Percentiles rank a stretch among this genome's conserved stretches.
Evolutionary conservation across 2,329 filamentous ascomycete genomes (phyloP).

Genomic region (Colletotrichum lupini): DNA sequence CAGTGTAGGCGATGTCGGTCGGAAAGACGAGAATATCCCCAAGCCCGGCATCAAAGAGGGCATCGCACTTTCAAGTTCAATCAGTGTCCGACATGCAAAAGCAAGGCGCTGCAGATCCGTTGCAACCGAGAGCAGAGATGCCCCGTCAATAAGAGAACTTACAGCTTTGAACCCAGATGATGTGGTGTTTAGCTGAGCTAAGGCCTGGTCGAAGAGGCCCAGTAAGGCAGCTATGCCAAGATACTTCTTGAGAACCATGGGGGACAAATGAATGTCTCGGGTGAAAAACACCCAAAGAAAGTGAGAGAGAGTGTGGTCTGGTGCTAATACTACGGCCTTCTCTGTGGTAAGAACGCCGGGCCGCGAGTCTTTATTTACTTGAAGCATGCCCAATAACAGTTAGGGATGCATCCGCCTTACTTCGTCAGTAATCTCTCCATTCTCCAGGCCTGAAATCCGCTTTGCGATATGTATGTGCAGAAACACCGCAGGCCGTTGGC

Average conservation of each 20-base stretch:
- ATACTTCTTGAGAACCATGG: neutral
- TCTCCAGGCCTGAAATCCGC: too few relatives aligned
- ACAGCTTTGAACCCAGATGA: constrained; percentile 5
- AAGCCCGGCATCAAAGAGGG: constrained; percentile 22
- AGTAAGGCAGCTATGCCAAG: neutral
- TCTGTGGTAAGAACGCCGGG: neutral
- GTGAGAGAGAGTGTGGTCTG: neutral
- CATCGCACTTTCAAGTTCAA: constrained; percentile 13
- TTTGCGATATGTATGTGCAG: too few relatives aligned
- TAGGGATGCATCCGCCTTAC: too few relatives aligned
- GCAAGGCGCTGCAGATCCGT: neutral
- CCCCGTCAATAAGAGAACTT: neutral
- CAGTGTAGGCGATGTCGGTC: neutral
- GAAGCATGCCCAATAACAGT: neutral
- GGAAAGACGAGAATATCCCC: constrained; percentile 17
- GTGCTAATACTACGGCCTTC: neutral
- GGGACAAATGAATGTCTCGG: neutral
- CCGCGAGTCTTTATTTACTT: neutral
- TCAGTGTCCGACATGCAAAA: neutral
- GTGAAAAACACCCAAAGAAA: neutral
- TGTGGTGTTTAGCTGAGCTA: neutral
- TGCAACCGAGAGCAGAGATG: too few relatives aligned
- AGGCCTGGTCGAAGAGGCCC: neutral
- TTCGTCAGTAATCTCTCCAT: too few relatives aligned
- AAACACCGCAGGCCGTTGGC: too few relatives aligned